phyloP scores from a whole-genome alignment of 106 monocot genomes.

The Alisma plantagoaquatica region DNA sequence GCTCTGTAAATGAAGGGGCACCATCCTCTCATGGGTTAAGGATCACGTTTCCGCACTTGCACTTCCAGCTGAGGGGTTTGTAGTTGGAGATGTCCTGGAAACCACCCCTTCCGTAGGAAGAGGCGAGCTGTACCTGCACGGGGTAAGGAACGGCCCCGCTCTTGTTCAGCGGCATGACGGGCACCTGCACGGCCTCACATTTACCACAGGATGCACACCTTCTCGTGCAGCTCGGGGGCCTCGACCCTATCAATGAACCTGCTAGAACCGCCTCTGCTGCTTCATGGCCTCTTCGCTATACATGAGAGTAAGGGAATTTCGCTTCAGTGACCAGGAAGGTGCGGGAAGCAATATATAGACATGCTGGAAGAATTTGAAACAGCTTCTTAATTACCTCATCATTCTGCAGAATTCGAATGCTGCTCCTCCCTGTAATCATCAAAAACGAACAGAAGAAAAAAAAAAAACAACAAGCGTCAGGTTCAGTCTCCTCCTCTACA shows the following conservation, averaged over 20 bases:
- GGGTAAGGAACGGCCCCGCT: too few species aligned
- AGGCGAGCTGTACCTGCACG: not conserved
- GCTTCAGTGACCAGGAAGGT: conserved; percentile 4
- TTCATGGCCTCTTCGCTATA: not conserved
- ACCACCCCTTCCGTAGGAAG: conserved; percentile 11
- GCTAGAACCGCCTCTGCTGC: conserved; percentile 6
- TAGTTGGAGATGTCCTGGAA: conserved; percentile 50
- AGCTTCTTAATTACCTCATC: not conserved
- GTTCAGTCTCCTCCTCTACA: too few species aligned
- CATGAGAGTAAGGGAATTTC: not conserved
- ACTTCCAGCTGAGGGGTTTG: conserved; percentile 74
- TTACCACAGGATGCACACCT: conserved; percentile 48
- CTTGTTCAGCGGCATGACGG: conserved; percentile 30
- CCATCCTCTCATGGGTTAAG: conserved; percentile 42
- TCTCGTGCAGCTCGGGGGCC: conserved; percentile 53
- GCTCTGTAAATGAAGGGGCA: too few species aligned
- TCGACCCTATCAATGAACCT: conserved; percentile 44
- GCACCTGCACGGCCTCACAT: conserved; percentile 61
- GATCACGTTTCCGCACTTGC: conserved; percentile 58
- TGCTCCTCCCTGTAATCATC: not conserved
- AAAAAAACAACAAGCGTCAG: too few species aligned
- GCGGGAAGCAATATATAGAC: too few species aligned
- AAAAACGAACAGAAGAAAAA: too few species aligned
- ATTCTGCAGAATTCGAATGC: not conserved
- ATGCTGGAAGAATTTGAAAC: not conserved